phyloP scores from a whole-genome alignment of 2,329 filamentous ascomycete species.

The Aspergillus tubingensis region DNA sequence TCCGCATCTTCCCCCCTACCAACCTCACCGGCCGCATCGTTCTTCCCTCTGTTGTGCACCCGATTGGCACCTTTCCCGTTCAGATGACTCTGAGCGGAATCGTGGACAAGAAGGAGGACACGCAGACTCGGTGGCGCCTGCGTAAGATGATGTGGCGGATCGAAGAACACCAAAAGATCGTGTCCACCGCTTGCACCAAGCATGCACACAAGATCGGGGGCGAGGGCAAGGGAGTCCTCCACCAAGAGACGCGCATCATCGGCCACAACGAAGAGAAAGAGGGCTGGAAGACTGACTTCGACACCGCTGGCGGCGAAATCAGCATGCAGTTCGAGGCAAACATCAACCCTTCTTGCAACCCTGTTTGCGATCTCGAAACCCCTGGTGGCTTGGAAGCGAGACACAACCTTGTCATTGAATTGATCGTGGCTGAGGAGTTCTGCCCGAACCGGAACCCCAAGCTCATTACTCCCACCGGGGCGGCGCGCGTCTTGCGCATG shows the following conservation, averaged over 20 bases:
- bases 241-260: constrained; percentile 74
- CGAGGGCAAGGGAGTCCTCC: constrained; percentile 68
- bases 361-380: constrained; percentile 76
- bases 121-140: constrained; percentile 81
- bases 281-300: constrained; percentile 86
- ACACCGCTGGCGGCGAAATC: constrained; percentile 68
- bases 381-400: constrained; percentile 74
- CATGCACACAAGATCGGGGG: constrained; percentile 69
- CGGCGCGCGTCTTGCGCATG: constrained; percentile 87
- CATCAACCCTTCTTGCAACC: constrained; percentile 63
- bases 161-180: constrained; percentile 79
- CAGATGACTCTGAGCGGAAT: constrained; percentile 84
- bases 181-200: constrained; percentile 76
- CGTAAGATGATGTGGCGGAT: constrained; percentile 92
- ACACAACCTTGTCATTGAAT: constrained; percentile 85
- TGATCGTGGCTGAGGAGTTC: constrained; percentile 93
- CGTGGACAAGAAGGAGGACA: constrained; percentile 67
- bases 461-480: constrained; percentile 80
- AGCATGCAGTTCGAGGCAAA: constrained; percentile 75
- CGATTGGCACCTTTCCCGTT: constrained; percentile 78
- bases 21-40: constrained; percentile 85
- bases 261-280: constrained; percentile 78
- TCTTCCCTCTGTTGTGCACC: constrained; percentile 80
- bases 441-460: constrained; percentile 68
- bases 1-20: constrained; percentile 94